Base-by-base conservation (phyloP, 805 yeast genomes). In the Lipomyces japonicus region DNA sequence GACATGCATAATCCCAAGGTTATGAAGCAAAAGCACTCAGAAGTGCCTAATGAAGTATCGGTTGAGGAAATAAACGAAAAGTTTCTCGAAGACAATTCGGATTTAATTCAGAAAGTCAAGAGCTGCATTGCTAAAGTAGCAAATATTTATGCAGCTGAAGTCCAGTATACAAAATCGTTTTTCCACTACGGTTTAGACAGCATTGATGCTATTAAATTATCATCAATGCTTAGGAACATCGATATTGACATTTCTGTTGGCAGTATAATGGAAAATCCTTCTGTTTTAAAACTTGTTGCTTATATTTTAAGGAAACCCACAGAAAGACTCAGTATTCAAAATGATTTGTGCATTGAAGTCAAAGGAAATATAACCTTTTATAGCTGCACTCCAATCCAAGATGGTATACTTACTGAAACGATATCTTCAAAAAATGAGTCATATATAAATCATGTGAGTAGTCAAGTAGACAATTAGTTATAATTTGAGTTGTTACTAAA, bases 351-450 rank as follows among this genome's bases (percentile, higher is more conserved):
- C n/a, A 22, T 44, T 22, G 41, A 41, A 5, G 34, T 40, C 28
- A 44, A 40, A 3, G 53, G 35, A 6, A 18, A 18, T 34, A 12
- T 6, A 14, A 6, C 19, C 7, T 30, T 46, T 4, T 52, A 45
- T 21, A 48, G 45, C 26, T 59, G 63, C 32, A 59, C 63, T 14
- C 61, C 61, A 4, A 28, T 59, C 19, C 63, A 59, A 41, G 61
- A 57, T 5, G 60, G 61, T 1, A 59, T 59, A 16, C 25, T 59
- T 21, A 37, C 51, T 6, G 50, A 60, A 30, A 31, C 41, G 7
- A 24, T 50, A 3, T 30, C 37, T 9, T 45, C 58, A 3, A 32
- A 39, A 4, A 48, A 46, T 40, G 21, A 21, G 9, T 22, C 35
- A 4, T 57, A 57, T 31, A 26, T 48, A 18, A 55, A 55, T 28